Evolutionary conservation across 225 moss, liverwort and hornwort genomes (phyloP).

Genomic region (Straminergon stramineum): DNA sequence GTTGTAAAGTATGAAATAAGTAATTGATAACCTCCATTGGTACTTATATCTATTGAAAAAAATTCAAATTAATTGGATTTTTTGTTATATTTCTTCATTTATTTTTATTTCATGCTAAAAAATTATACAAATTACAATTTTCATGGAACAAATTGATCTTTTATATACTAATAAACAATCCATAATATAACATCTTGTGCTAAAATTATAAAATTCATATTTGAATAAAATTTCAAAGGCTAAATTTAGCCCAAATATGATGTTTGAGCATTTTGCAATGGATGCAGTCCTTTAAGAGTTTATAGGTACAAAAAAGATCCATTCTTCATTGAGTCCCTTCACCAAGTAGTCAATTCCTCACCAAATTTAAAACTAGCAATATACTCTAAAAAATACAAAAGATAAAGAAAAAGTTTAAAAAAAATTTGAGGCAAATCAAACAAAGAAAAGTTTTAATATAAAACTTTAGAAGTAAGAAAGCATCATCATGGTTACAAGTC

Average conservation of each 20-base stretch:
- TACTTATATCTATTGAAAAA: neutral
- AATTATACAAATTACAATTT: no score
- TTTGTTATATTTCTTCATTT: no score
- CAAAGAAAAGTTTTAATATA: neutral
- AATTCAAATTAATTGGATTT: neutral
- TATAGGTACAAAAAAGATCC: neutral
- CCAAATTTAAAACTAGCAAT: neutral
- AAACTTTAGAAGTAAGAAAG: neutral
- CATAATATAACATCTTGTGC: accelerated
- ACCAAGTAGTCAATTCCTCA: neutral
- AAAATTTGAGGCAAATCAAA: neutral
- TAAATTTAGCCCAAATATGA: neutral
- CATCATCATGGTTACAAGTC: neutral
- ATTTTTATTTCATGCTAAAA: no score
- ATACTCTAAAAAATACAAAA: neutral
- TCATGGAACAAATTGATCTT: no score
- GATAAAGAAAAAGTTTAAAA: neutral
- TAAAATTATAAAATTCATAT: neutral
- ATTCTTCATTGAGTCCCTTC: neutral
- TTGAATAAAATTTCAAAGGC: neutral
- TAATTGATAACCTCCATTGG: neutral
- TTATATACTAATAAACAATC: neutral
- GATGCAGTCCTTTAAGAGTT: neutral
- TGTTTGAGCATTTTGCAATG: neutral
- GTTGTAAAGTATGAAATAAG: neutral